Conservation (phyloP, 495 filamentous ascomycete species). For the Penicillium salamii region DNA sequence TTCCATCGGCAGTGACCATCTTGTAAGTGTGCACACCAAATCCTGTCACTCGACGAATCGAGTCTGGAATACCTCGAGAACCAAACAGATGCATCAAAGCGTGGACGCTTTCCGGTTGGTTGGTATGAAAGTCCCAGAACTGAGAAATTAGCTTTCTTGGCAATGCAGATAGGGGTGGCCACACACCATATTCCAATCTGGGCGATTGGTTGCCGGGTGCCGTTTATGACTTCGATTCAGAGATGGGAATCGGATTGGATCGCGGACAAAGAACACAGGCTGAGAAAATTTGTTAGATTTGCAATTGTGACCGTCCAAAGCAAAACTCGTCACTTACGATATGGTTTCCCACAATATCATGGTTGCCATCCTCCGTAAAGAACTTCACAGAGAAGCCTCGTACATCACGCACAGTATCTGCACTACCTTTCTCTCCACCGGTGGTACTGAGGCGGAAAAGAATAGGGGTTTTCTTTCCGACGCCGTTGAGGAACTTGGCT, state of each 20-base stretch:
- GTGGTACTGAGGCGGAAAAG: conserved; percentile 62
- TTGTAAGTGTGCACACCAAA: conserved; percentile 68
- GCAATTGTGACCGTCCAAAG: not conserved
- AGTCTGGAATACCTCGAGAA: conserved; percentile 61
- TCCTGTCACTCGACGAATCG: conserved; percentile 60
- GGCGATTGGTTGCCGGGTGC: conserved; percentile 43
- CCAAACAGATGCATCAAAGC: conserved; percentile 67
- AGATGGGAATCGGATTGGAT: conserved; percentile 53
- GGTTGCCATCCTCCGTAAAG: conserved; percentile 72
- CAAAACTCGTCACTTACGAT: conserved; percentile 19
- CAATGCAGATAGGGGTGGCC: not conserved
- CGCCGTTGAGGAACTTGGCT: conserved; percentile 47
- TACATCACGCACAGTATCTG: conserved; percentile 60
- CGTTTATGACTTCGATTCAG: conserved; percentile 52
- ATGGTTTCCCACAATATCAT: conserved; percentile 62
- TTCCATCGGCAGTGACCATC: conserved; percentile 52
- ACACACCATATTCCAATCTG: conserved; percentile 49
- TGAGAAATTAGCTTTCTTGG: conserved; percentile 2
- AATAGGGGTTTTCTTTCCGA: conserved; percentile 58
- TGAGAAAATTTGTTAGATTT: not conserved
- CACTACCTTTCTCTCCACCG: conserved; percentile 55
- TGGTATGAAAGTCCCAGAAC: conserved; percentile 54
- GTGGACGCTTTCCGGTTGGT: conserved; percentile 49
- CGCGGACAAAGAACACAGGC: conserved; percentile 53
- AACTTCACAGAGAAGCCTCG: conserved; percentile 67